These are phyloP conservation scores for Chlorophyllum brunneum DNA, from an alignment of 768 basidiomycete genomes.

Conservation along the genomic window DNA sequence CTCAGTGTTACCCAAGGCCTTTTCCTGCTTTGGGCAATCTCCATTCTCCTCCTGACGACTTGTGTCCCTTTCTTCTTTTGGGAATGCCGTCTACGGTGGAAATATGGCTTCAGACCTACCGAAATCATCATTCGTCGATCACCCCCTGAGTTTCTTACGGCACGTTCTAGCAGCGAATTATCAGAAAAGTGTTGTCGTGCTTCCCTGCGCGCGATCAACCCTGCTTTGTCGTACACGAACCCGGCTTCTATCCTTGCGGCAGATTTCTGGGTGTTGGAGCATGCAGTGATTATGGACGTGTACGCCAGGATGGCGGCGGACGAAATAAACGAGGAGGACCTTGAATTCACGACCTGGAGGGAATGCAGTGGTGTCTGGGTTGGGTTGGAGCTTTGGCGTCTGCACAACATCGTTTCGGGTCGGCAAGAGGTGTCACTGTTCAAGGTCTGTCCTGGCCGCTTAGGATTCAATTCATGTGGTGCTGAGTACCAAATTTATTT, in stretches of 20 bases:
- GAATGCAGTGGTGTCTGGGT: constrained; percentile 23
- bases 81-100: constrained; percentile 28
- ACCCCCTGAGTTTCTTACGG: constrained; percentile 13
- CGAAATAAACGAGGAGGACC: constrained; percentile 21
- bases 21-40: constrained; percentile 23
- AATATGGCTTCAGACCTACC: constrained; percentile 25
- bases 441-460: constrained; percentile 17
- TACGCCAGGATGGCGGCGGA: constrained; percentile 20
- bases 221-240: constrained; percentile 24
- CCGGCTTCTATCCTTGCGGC: constrained; percentile 25
- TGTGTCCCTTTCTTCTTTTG: constrained; percentile 29
- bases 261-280: constrained; percentile 28
- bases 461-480: background rate
- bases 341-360: constrained; percentile 30
- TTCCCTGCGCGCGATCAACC: constrained; percentile 25
- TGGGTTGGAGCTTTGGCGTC: constrained; percentile 26
- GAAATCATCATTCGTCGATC: constrained; percentile 28
- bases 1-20: constrained; percentile 25
- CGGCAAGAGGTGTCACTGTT: constrained; percentile 26
- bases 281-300: constrained; percentile 26
- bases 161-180: constrained; percentile 15
- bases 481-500: background rate
- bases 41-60: constrained; percentile 25
- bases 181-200: constrained; percentile 23
- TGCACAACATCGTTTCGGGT: constrained; percentile 26